Evolutionary conservation across 1,284 basidiomycete species (phyloP).

Genomic region (Melampsora larici-populina): DNA sequence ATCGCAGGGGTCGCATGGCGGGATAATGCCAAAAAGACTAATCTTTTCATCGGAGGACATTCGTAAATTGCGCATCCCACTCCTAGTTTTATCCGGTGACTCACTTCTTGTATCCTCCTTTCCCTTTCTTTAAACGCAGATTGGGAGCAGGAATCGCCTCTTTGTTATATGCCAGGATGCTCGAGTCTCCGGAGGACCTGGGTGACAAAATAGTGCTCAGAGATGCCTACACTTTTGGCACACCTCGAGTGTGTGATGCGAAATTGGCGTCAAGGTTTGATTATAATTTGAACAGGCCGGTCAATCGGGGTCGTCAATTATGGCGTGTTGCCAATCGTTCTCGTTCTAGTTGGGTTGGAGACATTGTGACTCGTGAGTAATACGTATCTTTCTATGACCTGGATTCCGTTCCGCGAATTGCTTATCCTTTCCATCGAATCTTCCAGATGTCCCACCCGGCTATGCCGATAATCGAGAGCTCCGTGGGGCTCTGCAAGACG

Average conservation of each 20-base stretch:
- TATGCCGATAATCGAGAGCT: constrained; percentile 20
- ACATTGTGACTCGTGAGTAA: constrained; percentile 34
- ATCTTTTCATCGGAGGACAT: constrained; percentile 33
- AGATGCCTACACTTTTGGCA: constrained; percentile 35
- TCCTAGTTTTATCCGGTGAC: neutral
- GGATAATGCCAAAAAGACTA: constrained; percentile 3
- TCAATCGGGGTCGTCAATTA: constrained; percentile 19
- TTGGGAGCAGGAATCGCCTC: constrained; percentile 39
- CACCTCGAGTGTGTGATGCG: constrained; percentile 26
- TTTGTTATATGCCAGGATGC: constrained; percentile 34
- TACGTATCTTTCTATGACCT: no score
- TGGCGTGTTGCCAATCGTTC: constrained; percentile 30
- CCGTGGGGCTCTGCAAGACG: constrained; percentile 10
- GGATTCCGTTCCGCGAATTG: no score
- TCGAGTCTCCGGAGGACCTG: constrained; percentile 31
- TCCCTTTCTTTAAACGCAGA: neutral
- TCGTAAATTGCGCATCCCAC: constrained; percentile 2
- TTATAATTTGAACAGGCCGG: constrained; percentile 28
- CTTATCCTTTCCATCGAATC: no score
- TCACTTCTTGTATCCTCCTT: neutral
- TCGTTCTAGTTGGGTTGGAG: constrained; percentile 22
- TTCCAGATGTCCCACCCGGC: constrained; percentile 28
- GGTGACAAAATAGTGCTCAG: constrained; percentile 30
- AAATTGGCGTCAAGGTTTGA: constrained; percentile 32
- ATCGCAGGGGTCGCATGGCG: constrained; percentile 3